Percentiles rank a stretch among this genome's conserved stretches.
Evolutionary conservation across 345 rosid species (phyloP).

Genomic region (Luvunga scandens): DNA sequence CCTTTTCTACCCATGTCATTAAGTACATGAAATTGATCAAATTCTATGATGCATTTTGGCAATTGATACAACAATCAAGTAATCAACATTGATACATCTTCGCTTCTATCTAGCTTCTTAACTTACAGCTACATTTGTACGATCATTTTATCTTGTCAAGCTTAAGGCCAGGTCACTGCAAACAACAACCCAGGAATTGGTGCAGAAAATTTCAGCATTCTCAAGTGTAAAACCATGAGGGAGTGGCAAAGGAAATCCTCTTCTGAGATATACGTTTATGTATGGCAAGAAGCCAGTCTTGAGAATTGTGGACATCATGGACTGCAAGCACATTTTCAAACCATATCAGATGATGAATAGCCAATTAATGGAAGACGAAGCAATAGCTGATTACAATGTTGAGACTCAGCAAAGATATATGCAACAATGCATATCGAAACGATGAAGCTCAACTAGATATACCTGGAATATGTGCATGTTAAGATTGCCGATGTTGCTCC

Average conservation of each 20-base stretch:
- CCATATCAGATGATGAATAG: neutral
- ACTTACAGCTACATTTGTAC: neutral
- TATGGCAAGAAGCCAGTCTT: slow-evolving; percentile 50
- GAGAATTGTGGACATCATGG: slow-evolving; percentile 35
- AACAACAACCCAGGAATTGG: slow-evolving; percentile 33
- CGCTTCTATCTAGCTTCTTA: neutral
- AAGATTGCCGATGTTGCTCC: slow-evolving; percentile 57
- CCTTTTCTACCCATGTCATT: too few relatives aligned
- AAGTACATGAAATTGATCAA: neutral
- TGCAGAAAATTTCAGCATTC: slow-evolving; percentile 42
- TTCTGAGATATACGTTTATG: slow-evolving; percentile 47
- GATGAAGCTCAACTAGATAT: neutral
- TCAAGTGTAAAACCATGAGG: slow-evolving; percentile 38
- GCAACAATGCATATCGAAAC: too few relatives aligned
- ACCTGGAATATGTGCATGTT: slow-evolving; percentile 53
- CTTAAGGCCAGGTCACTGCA: slow-evolving; percentile 37
- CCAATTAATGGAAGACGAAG: neutral
- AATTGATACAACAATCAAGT: neutral
- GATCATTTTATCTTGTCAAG: neutral
- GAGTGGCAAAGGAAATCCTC: slow-evolving; percentile 62
- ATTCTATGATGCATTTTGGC: neutral
- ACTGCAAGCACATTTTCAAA: slow-evolving; percentile 30
- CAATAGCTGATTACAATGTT: neutral
- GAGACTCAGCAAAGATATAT: too few relatives aligned
- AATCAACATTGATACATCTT: neutral